Evolutionary conservation across 805 yeast species (phyloP).

Genomic region (Spathaspora gorwiae): DNA sequence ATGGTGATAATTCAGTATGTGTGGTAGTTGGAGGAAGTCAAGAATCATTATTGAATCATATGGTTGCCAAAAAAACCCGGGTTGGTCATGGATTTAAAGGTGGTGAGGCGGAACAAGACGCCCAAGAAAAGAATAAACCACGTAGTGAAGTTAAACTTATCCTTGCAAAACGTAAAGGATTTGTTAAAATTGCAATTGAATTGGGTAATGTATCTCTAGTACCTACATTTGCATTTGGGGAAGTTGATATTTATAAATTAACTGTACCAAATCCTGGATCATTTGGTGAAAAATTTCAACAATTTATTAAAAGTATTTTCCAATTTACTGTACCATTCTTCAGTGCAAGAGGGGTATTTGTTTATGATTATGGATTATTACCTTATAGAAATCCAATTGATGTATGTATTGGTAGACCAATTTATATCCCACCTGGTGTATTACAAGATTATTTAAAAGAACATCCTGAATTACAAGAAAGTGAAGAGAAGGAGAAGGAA

Average conservation of each 20-base stretch:
- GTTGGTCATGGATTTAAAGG: conserved; percentile 32
- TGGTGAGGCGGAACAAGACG: conserved; percentile 4
- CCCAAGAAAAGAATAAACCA: neutral
- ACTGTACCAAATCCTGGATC: conserved; percentile 37
- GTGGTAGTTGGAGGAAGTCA: conserved; percentile 96
- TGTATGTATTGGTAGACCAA: conserved; percentile 70
- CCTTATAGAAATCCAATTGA: conserved; percentile 82
- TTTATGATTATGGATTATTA: conserved; percentile 84
- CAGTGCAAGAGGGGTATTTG: conserved; percentile 87
- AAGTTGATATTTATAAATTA: conserved; percentile 55
- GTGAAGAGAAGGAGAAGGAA: neutral
- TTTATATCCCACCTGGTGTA: conserved; percentile 46
- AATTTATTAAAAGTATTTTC: conserved; percentile 61
- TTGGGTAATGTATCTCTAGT: conserved; percentile 75
- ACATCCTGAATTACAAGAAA: conserved; percentile 20
- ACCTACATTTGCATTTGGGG: conserved; percentile 91
- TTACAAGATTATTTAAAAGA: conserved; percentile 25
- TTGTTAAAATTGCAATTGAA: conserved; percentile 79
- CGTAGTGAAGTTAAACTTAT: conserved; percentile 58
- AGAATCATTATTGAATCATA: conserved; percentile 62
- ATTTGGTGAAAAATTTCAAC: conserved; percentile 54
- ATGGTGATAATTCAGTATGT: conserved; percentile 69
- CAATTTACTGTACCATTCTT: conserved; percentile 90
- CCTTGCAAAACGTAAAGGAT: conserved; percentile 76
- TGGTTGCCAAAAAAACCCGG: conserved; percentile 28